Evolutionary conservation across 495 filamentous ascomycete species (phyloP), one percentile per base, ranked within the genome.

Genomic region (Cairneyella variabilis): DNA sequence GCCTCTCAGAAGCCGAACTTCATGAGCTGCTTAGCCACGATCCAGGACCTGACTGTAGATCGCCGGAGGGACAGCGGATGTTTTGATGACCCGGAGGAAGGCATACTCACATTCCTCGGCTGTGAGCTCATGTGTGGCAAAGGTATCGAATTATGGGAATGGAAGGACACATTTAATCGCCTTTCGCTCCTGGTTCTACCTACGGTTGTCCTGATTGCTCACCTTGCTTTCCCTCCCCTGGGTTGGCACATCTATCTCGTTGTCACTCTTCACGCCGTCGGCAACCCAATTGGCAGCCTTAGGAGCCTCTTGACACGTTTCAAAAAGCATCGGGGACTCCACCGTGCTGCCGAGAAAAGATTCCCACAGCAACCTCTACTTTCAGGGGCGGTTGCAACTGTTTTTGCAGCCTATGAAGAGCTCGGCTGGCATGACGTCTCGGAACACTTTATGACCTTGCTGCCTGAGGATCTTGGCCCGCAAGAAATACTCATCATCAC

Each of bases 251-350:
- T 53, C 23, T 51, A 25, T 12, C 9, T 36, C 34, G 25, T 20
- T 17, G 37, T 56, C 8, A 27, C 55, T 12, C 27, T 26, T 3
- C 59, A 62, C 21, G 45, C 55, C n/a, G 21, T 62, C 16, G 59
- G 48, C 12, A 56, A 62, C 22, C 59, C 59, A 3, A 56, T 62
- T 26, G 59, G 58, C 21, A 62, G 43, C 21, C 28, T 62, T n/a
- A 51, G 56, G 56, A 54, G 56, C 28, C 40, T 62, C 9, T 22
- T 62, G 38, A 62, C 56, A 5, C 51, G 59, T 12, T 44, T 41
- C 7, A 42, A 52, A 11, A 40, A 42, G 8, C 45, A 56, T 16
- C 44, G 56, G 7, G 20, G 39, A 9, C 40, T 59, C 1, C 27
- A 28, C 12, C 21, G 32, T 5, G 43, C 11, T 21, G 56, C 59